Evolutionary conservation across 768 basidiomycete genomes (phyloP).

Genomic region (Podaxis sp.): DNA sequence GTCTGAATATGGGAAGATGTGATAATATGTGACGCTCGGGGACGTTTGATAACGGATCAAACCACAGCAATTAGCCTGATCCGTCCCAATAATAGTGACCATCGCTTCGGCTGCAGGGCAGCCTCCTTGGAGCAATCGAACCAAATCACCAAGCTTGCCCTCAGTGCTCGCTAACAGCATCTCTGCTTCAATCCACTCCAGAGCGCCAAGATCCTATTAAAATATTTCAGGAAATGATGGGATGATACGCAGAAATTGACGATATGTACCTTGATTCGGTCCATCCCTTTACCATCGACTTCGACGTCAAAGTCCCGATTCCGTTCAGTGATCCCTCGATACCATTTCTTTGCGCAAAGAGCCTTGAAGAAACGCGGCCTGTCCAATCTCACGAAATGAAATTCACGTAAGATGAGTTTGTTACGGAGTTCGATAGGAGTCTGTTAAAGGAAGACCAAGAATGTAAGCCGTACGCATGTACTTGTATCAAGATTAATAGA

Average conservation of each 20-base stretch:
- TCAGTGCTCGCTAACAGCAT: not conserved
- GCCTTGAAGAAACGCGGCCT: constrained; percentile 1
- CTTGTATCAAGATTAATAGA: not conserved
- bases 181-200: constrained; percentile 1
- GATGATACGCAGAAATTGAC: not conserved
- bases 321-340: not conserved
- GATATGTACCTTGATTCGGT: not conserved
- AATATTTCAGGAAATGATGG: not conserved
- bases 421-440: constrained; percentile 6
- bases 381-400: not conserved
- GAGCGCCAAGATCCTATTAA: not conserved
- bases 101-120: not conserved
- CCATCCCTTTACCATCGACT: not conserved
- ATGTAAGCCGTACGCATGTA: not conserved
- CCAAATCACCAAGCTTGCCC: not conserved
- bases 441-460: not conserved
- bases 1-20: constrained; percentile 6
- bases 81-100: constrained; percentile 2
- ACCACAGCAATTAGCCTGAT: constrained; percentile 1
- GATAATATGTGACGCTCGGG: not conserved
- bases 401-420: not conserved
- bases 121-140: not conserved
- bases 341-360: constrained; percentile 3
- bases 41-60: not conserved
- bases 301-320: not conserved